Conservation (phyloP, 176 grass and related monocot genomes). For the Dactylis glomerata region DNA sequence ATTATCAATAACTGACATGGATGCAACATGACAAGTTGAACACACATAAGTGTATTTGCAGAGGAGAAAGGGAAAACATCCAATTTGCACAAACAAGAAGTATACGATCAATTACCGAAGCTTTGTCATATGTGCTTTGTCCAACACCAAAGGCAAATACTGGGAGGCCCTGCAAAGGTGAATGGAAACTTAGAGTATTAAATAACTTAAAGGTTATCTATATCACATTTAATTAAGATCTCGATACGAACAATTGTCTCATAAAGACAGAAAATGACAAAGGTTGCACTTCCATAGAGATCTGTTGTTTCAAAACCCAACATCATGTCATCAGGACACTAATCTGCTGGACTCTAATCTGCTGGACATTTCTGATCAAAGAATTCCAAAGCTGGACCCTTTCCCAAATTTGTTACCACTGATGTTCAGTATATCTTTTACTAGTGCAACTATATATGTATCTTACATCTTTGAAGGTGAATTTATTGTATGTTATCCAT, state of each 20-base stretch:
- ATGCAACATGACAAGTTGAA: slow-evolving; percentile 23
- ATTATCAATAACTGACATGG: slow-evolving; percentile 14
- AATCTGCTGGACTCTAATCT: not conserved
- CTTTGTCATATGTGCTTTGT: slow-evolving; percentile 84
- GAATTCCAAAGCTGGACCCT: not conserved
- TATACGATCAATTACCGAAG: slow-evolving; percentile 59
- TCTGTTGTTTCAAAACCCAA: not conserved
- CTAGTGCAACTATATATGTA: not conserved
- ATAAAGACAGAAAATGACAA: not conserved
- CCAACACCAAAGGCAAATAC: slow-evolving; percentile 89
- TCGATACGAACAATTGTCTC: not conserved
- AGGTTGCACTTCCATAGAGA: not conserved
- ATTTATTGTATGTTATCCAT: not conserved
- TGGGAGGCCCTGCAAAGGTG: slow-evolving; percentile 63
- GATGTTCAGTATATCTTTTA: slow-evolving; percentile 6
- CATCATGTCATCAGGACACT: not conserved
- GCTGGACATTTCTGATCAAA: not conserved
- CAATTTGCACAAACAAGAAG: not conserved
- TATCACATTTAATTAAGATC: not conserved
- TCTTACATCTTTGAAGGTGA: not conserved
- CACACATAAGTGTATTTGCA: slow-evolving; percentile 23
- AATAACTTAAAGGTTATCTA: not conserved
- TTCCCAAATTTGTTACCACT: not conserved
- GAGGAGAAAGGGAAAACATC: not conserved
- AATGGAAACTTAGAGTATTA: slow-evolving; percentile 25